Evolutionary conservation across 2,329 filamentous ascomycete genomes (phyloP), one percentile per base, ranked within the genome.

Genomic region (Rhinocladiella mackenziei): DNA sequence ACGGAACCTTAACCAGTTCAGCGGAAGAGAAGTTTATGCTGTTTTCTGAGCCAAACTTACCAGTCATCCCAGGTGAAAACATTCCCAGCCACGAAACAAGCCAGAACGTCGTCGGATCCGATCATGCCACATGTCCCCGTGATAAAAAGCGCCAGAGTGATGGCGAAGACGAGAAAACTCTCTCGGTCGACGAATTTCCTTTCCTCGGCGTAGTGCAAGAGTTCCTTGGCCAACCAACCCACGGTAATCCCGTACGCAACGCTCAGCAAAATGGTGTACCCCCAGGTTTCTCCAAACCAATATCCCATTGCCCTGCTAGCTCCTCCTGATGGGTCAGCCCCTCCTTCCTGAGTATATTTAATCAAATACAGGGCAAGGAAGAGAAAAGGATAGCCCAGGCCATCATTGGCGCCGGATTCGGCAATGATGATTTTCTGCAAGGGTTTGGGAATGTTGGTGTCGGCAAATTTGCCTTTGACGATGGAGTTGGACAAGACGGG

Each of bases 1-100:
- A 0, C 89, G 83, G 65, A 95, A 96, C 74, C 55, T 94, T 73
- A 74, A 25, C n/a, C 18, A n/a, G 10, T 53, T 35, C 17, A 43
- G 23, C 14, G 9, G 38, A 29, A 20, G 18, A 10, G n/a, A 5
- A 10, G 22, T 7, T 8, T 7, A 39, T 19, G 28, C 13, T 15
- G 9, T 13, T 2, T 9, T 14, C 34, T 9, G 11, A 22, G 9
- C 10, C 13, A 17, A 7, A 60, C 72, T 56, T 65, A 76, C 74
- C 55, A 58, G 37, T 57, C 56, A 28, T 94, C 89, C 81, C 87
- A 91, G 0, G 87, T 94, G 56, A 96, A 94, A 1, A 78, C 79
- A 59, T 94, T 95, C 1, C 89, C 89, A 2, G 89, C 89, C 56
- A 95, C 83, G 61, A 96, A 96, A 67, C 88, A 94, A 1, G 89